These are phyloP conservation scores for Fusarium lyarnte DNA, from an alignment of 2,329 filamentous ascomycete genomes.

Conservation along the genomic window DNA sequence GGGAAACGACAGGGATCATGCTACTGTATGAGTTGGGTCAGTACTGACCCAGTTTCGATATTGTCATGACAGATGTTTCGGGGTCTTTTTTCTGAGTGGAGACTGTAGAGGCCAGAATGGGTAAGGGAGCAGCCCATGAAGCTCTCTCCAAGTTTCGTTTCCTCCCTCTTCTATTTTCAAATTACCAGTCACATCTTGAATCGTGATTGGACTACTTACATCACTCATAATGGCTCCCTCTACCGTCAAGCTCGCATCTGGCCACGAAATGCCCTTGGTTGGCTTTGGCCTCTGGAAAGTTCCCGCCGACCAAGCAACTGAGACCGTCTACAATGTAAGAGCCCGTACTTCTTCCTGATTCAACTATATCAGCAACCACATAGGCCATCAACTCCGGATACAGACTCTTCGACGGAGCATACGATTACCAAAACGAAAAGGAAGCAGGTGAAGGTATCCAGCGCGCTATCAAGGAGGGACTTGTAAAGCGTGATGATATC, in stretches of 20 bases:
- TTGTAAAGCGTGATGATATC: constrained; percentile 78
- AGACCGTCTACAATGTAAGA: constrained; percentile 69
- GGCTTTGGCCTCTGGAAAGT: constrained; percentile 78
- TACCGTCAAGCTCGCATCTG: constrained; percentile 39
- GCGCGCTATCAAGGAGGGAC: constrained; percentile 63
- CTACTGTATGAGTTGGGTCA: not conserved
- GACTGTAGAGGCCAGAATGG: not conserved
- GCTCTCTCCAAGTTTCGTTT: not conserved
- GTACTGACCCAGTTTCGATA: not conserved
- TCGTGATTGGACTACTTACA: not conserved
- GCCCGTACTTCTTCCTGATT: not conserved
- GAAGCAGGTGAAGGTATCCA: constrained; percentile 73
- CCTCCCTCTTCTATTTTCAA: not conserved
- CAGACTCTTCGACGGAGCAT: constrained; percentile 62
- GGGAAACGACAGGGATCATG: not conserved
- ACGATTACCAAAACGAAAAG: constrained; percentile 71
- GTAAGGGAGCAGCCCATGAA: constrained; percentile 7
- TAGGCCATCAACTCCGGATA: constrained; percentile 63
- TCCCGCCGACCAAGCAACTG: constrained; percentile 52
- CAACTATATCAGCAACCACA: not conserved
- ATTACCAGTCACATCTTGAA: not conserved
- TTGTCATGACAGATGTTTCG: not conserved
- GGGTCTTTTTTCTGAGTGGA: not conserved
- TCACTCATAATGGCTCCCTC: constrained; percentile 29
- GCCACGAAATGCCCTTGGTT: constrained; percentile 51